These are phyloP conservation scores for Cinnamomum micranthum DNA, from an alignment of 164 flowering plant genomes.

Conservation along the genomic window DNA sequence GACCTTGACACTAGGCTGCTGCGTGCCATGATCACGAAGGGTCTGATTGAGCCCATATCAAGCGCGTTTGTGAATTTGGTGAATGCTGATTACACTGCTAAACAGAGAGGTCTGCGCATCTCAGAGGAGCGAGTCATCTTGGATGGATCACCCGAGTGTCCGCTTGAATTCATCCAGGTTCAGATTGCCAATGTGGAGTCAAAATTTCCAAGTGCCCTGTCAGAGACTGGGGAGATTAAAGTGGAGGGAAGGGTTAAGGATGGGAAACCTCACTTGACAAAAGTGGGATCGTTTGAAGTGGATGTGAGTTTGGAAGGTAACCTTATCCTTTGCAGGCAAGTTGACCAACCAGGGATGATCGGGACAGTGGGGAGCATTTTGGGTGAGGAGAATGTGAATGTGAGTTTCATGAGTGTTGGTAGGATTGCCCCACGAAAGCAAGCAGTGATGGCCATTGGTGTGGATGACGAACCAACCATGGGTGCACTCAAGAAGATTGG, in stretches of 20 bases:
- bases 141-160: slow-evolving; percentile 50
- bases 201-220: slow-evolving; percentile 52
- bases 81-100: slow-evolving; percentile 78
- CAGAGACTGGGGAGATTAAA: slow-evolving; percentile 41
- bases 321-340: slow-evolving; percentile 64
- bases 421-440: slow-evolving; percentile 41
- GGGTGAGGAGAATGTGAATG: slow-evolving; percentile 57
- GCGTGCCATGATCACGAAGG: slow-evolving; percentile 76
- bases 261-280: slow-evolving; percentile 51
- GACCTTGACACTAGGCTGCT: slow-evolving; percentile 75
- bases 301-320: slow-evolving; percentile 74
- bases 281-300: slow-evolving; percentile 63
- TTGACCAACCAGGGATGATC: slow-evolving; percentile 78
- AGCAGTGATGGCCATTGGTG: slow-evolving; percentile 80
- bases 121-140: slow-evolving; percentile 53
- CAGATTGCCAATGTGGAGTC: slow-evolving; percentile 60
- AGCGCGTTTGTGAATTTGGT: slow-evolving; percentile 53
- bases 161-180: slow-evolving; percentile 62
- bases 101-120: slow-evolving; percentile 62
- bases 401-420: slow-evolving; percentile 76
- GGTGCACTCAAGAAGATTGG: slow-evolving; percentile 58
- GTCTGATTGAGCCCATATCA: slow-evolving; percentile 77
- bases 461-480: slow-evolving; percentile 62
- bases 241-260: slow-evolving; percentile 61
- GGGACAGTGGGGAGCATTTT: slow-evolving; percentile 64